Conservation (phyloP, 768 basidiomycete genomes). For the Russula abietina region DNA sequence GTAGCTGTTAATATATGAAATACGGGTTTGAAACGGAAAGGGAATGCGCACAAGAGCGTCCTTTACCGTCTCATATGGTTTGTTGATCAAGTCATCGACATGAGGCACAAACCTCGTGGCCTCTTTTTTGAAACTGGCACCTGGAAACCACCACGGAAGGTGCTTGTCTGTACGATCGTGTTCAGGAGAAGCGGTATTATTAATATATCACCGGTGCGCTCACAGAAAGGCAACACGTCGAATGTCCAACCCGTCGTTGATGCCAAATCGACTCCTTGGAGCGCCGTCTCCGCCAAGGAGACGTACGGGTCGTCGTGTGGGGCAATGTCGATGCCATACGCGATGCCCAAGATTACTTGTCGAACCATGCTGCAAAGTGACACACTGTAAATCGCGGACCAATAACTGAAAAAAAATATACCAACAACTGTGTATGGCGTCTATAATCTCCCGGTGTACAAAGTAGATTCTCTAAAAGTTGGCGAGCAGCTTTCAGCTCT, state of each 20-base stretch:
- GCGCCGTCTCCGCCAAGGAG: slow-evolving; percentile 20
- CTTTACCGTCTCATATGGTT: slow-evolving; percentile 26
- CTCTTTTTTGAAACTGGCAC: slow-evolving; percentile 28
- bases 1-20: background rate
- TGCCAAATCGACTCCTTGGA: slow-evolving; percentile 20
- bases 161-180: slow-evolving; percentile 18
- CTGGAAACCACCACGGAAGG: slow-evolving; percentile 29
- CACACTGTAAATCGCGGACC: slow-evolving; percentile 15
- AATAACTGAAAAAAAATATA: background rate
- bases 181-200: background rate
- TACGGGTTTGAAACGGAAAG: background rate
- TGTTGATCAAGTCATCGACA: slow-evolving; percentile 26
- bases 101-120: slow-evolving; percentile 22
- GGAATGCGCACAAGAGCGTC: slow-evolving; percentile 11
- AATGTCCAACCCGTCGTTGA: slow-evolving; percentile 20
- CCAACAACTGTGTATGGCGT: slow-evolving; percentile 18
- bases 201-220: background rate
- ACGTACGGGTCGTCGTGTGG: slow-evolving; percentile 25
- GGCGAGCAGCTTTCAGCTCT: slow-evolving; percentile 17
- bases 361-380: slow-evolving; percentile 15
- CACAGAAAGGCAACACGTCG: slow-evolving; percentile 23
- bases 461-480: slow-evolving; percentile 19
- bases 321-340: slow-evolving; percentile 24
- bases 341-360: slow-evolving; percentile 25
- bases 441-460: slow-evolving; percentile 13